A percentile compares a stretch with the other conserved stretches of the same genome.
Conservation (phyloP, 2,329 filamentous ascomycete species). For the Sporothrix curviconia region DNA sequence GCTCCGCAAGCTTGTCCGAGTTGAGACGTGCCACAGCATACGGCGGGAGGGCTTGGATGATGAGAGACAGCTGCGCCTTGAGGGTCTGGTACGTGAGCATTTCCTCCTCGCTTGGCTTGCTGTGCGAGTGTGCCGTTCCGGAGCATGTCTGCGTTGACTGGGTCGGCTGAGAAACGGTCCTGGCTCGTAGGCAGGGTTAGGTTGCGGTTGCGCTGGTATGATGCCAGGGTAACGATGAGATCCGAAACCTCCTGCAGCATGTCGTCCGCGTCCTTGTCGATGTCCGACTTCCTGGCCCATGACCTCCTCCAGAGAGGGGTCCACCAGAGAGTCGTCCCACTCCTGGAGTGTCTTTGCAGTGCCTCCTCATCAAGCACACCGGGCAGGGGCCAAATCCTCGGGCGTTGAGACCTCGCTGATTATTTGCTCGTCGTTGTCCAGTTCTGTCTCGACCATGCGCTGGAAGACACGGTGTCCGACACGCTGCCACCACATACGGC, state of each 20-base stretch:
- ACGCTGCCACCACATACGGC: conserved; percentile 71
- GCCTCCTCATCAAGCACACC: conserved; percentile 41
- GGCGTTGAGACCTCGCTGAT: conserved; percentile 30
- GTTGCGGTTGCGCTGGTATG: conserved; percentile 73
- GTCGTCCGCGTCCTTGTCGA: conserved; percentile 59
- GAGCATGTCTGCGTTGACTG: conserved; percentile 61
- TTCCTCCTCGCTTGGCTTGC: conserved; percentile 56
- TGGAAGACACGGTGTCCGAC: conserved; percentile 60
- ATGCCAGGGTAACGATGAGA: conserved; percentile 67
- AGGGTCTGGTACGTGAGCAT: conserved; percentile 62
- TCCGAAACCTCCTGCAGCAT: conserved; percentile 68
- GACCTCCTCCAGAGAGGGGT: conserved; percentile 50
- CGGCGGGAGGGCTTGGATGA: conserved; percentile 71
- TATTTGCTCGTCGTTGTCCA: conserved; percentile 30
- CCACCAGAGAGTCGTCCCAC: conserved; percentile 52
- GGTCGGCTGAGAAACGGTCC: conserved; percentile 53
- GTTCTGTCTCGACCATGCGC: conserved; percentile 52
- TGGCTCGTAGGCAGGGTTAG: conserved; percentile 60
- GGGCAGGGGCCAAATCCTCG: neutral
- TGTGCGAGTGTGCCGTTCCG: conserved; percentile 59
- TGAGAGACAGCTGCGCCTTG: conserved; percentile 65
- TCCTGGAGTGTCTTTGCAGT: conserved; percentile 49
- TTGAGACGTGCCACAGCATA: conserved; percentile 82
- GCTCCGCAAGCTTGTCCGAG: conserved; percentile 74
- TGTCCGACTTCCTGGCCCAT: conserved; percentile 44